These are phyloP conservation scores for Urochloa ruziziensis DNA, from an alignment of 176 grass and related monocot genomes.

Conservation along the genomic window DNA sequence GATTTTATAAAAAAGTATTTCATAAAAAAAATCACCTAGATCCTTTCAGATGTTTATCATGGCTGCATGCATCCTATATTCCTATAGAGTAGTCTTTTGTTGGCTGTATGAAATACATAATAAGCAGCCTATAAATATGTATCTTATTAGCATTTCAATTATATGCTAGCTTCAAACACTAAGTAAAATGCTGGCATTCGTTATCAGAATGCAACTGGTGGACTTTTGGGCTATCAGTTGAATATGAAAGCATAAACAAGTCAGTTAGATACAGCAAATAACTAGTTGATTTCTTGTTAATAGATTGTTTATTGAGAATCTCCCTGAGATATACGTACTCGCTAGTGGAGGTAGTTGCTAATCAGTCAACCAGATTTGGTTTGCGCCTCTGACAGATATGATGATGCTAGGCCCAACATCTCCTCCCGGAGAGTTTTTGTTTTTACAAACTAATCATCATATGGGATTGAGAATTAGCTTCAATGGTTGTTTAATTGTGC, in stretches of 20 bases:
- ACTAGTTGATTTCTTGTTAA: background rate
- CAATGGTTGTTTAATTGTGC: constrained; percentile 4
- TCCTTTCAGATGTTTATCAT: background rate
- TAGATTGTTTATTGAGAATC: background rate
- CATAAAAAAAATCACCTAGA: background rate
- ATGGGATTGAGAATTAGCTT: background rate
- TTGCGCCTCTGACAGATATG: background rate
- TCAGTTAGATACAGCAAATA: constrained; percentile 2
- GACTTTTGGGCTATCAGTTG: background rate
- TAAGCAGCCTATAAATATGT: constrained; percentile 8
- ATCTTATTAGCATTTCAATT: background rate
- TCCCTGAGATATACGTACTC: background rate
- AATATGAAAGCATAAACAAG: constrained; percentile 16
- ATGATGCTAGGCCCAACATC: background rate
- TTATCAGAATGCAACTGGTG: background rate
- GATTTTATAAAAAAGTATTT: background rate
- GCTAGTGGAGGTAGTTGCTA: background rate
- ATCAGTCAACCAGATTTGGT: background rate
- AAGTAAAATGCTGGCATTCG: background rate
- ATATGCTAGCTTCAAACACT: constrained; percentile 23
- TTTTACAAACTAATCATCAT: background rate
- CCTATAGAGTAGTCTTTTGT: background rate
- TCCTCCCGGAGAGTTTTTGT: background rate
- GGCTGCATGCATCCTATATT: background rate
- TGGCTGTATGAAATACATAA: background rate